Evolutionary conservation across 1,139 yeast species (phyloP).

Genomic region (Candida frijolesensis): DNA sequence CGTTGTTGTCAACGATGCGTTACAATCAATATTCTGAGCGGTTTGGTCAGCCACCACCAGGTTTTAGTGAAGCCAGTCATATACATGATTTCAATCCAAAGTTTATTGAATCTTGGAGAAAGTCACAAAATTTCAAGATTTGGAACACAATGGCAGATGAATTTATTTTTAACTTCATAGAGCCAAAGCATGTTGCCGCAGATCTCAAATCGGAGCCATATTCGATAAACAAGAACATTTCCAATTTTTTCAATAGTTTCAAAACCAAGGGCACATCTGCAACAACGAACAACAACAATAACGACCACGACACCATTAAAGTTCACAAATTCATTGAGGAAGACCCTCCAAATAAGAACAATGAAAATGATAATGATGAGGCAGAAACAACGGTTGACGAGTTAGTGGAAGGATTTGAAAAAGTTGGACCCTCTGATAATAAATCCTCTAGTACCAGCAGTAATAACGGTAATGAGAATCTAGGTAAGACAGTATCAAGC

Average conservation of each 20-base stretch:
- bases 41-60: slow-evolving; percentile 46
- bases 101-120: slow-evolving; percentile 68
- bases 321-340: slow-evolving; percentile 22
- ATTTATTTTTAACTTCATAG: slow-evolving; percentile 83
- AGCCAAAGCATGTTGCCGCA: slow-evolving; percentile 67
- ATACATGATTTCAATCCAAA: slow-evolving; percentile 46
- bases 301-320: slow-evolving; percentile 13
- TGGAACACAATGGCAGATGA: slow-evolving; percentile 82
- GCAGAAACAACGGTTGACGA: slow-evolving; percentile 13
- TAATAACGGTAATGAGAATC: slow-evolving; percentile 2
- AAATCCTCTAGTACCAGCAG: background rate
- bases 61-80: slow-evolving; percentile 38
- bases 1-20: slow-evolving; percentile 72
- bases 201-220: slow-evolving; percentile 22
- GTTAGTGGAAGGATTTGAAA: slow-evolving; percentile 16
- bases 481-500: slow-evolving; percentile 9
- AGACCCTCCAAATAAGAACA: slow-evolving; percentile 9
- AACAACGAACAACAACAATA: slow-evolving; percentile 8
- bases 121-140: slow-evolving; percentile 65
- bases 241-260: slow-evolving; percentile 31
- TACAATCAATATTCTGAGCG: slow-evolving; percentile 60
- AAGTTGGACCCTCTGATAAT: slow-evolving; percentile 9
- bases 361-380: slow-evolving; percentile 12
- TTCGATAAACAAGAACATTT: slow-evolving; percentile 19
- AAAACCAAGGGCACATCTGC: slow-evolving; percentile 17